Base-by-base conservation (phyloP, 2,329 filamentous ascomycete genomes). In the Verticillium zaregamsianum region DNA sequence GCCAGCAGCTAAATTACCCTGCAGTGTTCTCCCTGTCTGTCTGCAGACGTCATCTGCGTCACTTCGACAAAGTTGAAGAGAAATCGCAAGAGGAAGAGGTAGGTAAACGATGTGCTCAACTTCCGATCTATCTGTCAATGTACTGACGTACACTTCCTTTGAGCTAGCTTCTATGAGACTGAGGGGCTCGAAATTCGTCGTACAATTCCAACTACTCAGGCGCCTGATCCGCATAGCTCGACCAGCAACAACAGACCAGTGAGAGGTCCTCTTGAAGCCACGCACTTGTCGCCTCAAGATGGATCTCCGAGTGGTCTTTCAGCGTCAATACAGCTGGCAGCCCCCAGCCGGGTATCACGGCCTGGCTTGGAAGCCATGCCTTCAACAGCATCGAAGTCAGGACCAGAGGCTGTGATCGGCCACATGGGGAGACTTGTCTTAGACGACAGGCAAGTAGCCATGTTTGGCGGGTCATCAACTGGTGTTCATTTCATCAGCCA, bases 401-500 rank as follows among this genome's bases (percentile, higher is more conserved):
- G 17, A 35, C 7, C 57, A 2, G 59, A 66, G 20, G 63, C 65
- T 5, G 66, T 70, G 3, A 64, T 70, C 3, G 66, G 68, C 3
- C 69, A 70, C 25, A 70, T 70, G 69, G 69, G 67, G 4, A 65
- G 69, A 1, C 59, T 70, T 2, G 65, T 70, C 2, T 58, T 58
- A 5, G 64, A 69, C 40, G 68, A 68, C 40, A 56, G 63, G 11
- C 62, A 64, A 20, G 59, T 66, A 3, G 66, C 64, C 37, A 69
- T 68, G 67, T 70, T 70, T 57, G 66, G 63, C 0, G 69, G 68
- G 2, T 70, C 69, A 2, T 67, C 68, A 2, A 70, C 68, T 1
- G 69, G 68, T 3, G 69, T 70, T 6, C 69, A 70, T 40, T 70
- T 70, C 54, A 68, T 69, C 23, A 66, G 64, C 37, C 68, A 70